These are phyloP conservation scores for Syzygium syzygioides DNA, from an alignment of 441 rosid genomes.

Conservation along the genomic window DNA sequence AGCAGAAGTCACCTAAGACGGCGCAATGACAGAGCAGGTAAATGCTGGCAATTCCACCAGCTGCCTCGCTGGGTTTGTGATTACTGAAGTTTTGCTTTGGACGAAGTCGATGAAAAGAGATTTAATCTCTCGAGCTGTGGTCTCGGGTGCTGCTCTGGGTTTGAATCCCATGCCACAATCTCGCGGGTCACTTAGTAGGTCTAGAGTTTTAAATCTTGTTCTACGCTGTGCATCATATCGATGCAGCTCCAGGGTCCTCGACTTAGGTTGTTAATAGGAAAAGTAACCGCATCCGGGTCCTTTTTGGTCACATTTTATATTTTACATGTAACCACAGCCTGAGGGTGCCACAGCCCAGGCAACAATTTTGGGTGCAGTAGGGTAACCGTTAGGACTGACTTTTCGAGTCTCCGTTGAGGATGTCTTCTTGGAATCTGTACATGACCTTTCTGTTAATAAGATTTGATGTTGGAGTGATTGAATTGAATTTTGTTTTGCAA, in stretches of 20 bases:
- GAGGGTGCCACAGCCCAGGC: conserved; percentile 13
- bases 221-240: conserved; percentile 22
- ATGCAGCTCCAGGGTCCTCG: conserved; percentile 19
- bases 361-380: conserved; percentile 40
- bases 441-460: conserved; percentile 5
- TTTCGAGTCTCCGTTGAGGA: conserved; percentile 1
- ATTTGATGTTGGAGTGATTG: neutral
- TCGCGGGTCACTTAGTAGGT: neutral
- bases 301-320: neutral
- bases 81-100: neutral
- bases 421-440: conserved; percentile 18
- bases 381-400: conserved; percentile 23
- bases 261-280: conserved; percentile 2
- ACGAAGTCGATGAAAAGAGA: neutral
- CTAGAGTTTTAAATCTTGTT: neutral
- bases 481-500: neutral
- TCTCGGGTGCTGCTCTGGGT: neutral
- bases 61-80: neutral
- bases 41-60: neutral
- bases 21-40: neutral
- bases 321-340: conserved; percentile 14
- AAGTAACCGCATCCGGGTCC: conserved; percentile 19
- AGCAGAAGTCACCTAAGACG: neutral
- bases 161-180: neutral
- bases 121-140: neutral